These are phyloP conservation scores for Thamnidium elegans DNA, from an alignment of 192 early-diverging fungal species.

Conservation along the genomic window DNA sequence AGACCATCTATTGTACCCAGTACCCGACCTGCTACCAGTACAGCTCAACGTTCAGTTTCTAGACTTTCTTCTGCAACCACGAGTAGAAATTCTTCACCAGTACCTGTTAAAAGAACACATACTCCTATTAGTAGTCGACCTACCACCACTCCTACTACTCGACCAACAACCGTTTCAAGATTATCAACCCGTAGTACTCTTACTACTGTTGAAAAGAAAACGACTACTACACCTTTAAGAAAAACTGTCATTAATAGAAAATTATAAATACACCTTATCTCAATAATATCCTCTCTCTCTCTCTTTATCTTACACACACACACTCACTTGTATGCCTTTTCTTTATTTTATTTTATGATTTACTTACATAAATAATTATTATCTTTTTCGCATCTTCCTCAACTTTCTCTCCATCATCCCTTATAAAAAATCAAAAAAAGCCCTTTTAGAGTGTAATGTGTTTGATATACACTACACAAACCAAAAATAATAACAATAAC, in stretches of 20 bases:
- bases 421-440: not conserved
- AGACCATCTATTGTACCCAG: not conserved
- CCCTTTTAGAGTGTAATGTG: not conserved
- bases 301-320: not conserved
- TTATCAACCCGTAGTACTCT: not conserved
- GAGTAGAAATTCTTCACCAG: not conserved
- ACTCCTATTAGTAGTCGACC: not conserved
- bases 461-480: no score
- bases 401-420: no score
- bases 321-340: not conserved
- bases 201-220: not conserved
- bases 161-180: not conserved
- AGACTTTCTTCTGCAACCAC: no score
- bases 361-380: not conserved
- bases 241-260: constrained; percentile 8
- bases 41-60: not conserved
- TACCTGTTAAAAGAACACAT: not conserved
- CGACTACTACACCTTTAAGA: not conserved
- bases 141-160: constrained; percentile 1
- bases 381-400: no score
- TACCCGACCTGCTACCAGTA: not conserved
- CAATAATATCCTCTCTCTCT: not conserved
- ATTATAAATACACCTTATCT: constrained; percentile 5
- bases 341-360: not conserved
- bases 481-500: no score